Base-by-base conservation (phyloP, 192 early-diverging fungal species). In the Chytriomyces sp. region DNA sequence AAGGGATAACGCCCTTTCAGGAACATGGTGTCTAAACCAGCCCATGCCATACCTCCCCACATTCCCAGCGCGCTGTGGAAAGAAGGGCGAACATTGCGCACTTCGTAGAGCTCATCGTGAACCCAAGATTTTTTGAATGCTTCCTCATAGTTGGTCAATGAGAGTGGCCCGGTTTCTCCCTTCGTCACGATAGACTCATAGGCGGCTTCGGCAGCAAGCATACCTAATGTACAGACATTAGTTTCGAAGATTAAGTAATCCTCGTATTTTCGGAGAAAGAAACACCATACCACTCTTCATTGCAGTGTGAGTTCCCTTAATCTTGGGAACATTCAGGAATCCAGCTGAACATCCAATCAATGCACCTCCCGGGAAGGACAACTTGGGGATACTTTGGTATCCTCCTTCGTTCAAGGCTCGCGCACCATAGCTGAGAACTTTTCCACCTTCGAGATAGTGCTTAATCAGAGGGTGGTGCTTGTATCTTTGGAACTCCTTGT, bases 231-330 rank as follows among this genome's bases (percentile, higher is more conserved):
- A 13, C 13, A 24, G 16, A 24, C 6, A 69, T n/a, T 49, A 50
- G 68, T n/a, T 69, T 44, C n/a, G 18, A 20, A 64, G n/a, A 64
- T 3, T 23, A 4, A 11, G 26, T 13, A 1, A 64, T 18, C 6
- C 18, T 61, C 13, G 5, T 23, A 53, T 28, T 35, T 28, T 16
- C 24, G n/a, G 10, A 65, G 26, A 57, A 72, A 53, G 1, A 24
- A 64, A 62, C 9, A 48, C 11, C 76, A 69, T 78, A 45, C 96
- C 96, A 24, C 93, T 95, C 84, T 96, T 96, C 96, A 99, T 98
- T 59, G 97, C 95, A n/a, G 93, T 99, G 85, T 99, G 97, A 0
- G 96, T 99, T 49, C 97, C 97, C 85, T 99, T 99, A 79, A 99
- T 98, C 85, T 99, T 99, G 68, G 95, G 93, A 69, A 99, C 89